Base-by-base conservation (phyloP, 2,329 filamentous ascomycete species). In the Arthrobotrys pseudoclavata region DNA sequence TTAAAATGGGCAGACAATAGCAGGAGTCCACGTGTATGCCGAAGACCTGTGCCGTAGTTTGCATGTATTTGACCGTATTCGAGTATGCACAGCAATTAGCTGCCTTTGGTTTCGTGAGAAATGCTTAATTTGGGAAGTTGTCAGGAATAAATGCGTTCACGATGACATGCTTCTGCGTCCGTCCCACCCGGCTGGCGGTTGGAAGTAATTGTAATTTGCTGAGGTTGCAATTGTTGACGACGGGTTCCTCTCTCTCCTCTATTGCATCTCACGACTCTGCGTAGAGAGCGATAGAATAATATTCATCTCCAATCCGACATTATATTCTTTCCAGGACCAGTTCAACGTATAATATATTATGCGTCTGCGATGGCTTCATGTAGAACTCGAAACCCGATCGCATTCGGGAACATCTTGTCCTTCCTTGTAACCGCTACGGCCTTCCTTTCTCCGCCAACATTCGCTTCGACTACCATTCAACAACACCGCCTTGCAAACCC, bases 11-110 rank as follows among this genome's bases (percentile, higher is more conserved):
- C 24, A 9, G 4, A 53, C 61, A 53, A 66, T 40, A 10, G 62
- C 13, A 66, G 62, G 18, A 7, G 29, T 66, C 62, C 45, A 50
- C 40, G 57, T 62, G 60, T 63, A 34, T 48, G 60, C 60, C 60
- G 40, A 63, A 48, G 15, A 1, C 42, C 60, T 63, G 47, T 50
- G 62, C 31, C 42, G 62, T 34, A 18, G 29, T 37, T 4, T 29
- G 20, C 9, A 47, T 4, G 1, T 5, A n/a, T 26, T 15, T 26
- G 20, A 22, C n/a, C 34, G 29, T 40, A 61, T 12, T 29, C 22
- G 18, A 1, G 40, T 37, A 12, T 34, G 22, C 24, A 22, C 42
- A 18, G 42, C 42, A 45, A 13, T 20, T 50, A 4, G 12, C 1
- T 5, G 0, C 47, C 3, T 5, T 34, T 34, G 31, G 31, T 34